Evolutionary conservation across 148 eudicot genomes (phyloP), one percentile per base, ranked within the genome.

Genomic region (Silene uniflora): DNA sequence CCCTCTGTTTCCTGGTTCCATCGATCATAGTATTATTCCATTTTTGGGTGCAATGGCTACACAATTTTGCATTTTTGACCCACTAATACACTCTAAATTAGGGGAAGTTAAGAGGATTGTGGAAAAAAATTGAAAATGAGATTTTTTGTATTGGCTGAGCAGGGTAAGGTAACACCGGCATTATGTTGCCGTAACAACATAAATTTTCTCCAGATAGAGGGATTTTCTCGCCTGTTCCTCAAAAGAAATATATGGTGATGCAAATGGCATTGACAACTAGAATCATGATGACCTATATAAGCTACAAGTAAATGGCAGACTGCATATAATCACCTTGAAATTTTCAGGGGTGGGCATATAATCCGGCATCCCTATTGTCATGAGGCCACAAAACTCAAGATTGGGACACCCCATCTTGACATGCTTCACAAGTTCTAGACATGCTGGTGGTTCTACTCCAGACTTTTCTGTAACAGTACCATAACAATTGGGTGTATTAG

Each of bases 311-410:
- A 64, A 22, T 13, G 44, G n/a, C 44, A 46, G 11, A 56, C n/a
- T 22, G 18, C 46, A 61, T 21, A 74, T 35, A 47, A 62, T 80
- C 74, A 92, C 99, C 99, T 83, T 88, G 79, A 95, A 92, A 75
- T 95, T 95, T 76, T 92, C 92, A 0, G 99, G 99, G 61, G 93
- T 91, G 18, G 97, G 92, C 55, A 97, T 61, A 84, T 92, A 92
- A 78, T 92, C 96, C 5, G 92, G 97, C 96, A 89, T 92, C 72
- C 99, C 99, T 70, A 95, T 95, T 18, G 97, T 95, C 99, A 95
- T 95, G 75, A 95, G 80, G 76, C 99, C 97, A 74, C 87, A 84
- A 76, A 92, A 95, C 75, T 85, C 81, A 24, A 95, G 96, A 81
- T 89, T 89, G 19, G 92, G 90, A 79, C 98, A 95, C 47, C 78